Evolutionary conservation across 108 stramenopile genomes (phyloP).

Genomic region (Conticribra guillardii): DNA sequence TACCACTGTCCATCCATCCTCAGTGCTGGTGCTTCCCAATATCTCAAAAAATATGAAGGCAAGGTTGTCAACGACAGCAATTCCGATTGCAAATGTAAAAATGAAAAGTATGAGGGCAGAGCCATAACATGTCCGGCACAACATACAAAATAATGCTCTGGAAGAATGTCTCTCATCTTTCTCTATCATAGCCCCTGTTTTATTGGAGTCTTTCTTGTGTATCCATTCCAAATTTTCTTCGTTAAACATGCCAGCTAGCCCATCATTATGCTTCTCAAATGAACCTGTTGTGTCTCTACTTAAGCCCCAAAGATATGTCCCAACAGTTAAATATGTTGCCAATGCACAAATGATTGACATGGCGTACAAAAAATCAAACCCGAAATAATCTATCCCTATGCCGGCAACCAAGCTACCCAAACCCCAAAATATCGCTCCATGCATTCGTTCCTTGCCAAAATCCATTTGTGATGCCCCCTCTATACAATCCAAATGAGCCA

Average conservation of each 20-base stretch:
- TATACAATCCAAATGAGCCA: slow-evolving; percentile 52
- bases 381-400: slow-evolving; percentile 50
- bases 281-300: slow-evolving; percentile 39
- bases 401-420: slow-evolving; percentile 51
- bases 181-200: background rate
- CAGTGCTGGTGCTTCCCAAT: slow-evolving; percentile 53
- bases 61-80: slow-evolving; percentile 58
- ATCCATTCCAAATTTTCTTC: background rate
- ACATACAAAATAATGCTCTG: slow-evolving; percentile 16
- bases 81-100: slow-evolving; percentile 55
- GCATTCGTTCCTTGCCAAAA: slow-evolving; percentile 32
- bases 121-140: slow-evolving; percentile 34
- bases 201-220: slow-evolving; percentile 6
- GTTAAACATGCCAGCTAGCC: no score
- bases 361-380: slow-evolving; percentile 50
- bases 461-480: slow-evolving; percentile 25
- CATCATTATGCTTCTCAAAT: slow-evolving; percentile 14
- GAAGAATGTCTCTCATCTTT: slow-evolving; percentile 6
- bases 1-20: slow-evolving; percentile 60
- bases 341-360: slow-evolving; percentile 37
- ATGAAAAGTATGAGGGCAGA: slow-evolving; percentile 32
- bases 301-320: slow-evolving; percentile 33
- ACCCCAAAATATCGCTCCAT: slow-evolving; percentile 70
- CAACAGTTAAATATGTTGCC: slow-evolving; percentile 22
- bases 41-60: slow-evolving; percentile 68